These are phyloP conservation scores for Blastobotrys elegans DNA, from an alignment of 1,139 yeast species.

Conservation along the genomic window DNA sequence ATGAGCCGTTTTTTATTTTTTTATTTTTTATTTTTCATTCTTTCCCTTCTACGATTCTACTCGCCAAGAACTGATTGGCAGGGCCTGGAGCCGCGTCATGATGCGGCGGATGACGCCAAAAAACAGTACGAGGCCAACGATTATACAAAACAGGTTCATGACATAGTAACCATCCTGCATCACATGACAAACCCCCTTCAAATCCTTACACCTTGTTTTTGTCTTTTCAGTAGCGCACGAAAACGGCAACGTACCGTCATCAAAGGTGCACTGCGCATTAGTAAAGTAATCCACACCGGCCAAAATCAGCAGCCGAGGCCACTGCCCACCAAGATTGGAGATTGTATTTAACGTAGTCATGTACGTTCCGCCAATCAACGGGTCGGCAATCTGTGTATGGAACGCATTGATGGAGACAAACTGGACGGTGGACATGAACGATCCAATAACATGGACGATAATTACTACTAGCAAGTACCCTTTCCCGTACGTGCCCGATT, in stretches of 20 bases:
- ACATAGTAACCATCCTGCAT: conserved; percentile 78
- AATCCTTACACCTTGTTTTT: conserved; percentile 46
- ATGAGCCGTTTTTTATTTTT: too few species aligned
- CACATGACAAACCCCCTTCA: conserved; percentile 53
- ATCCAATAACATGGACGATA: conserved; percentile 74
- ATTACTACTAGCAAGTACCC: conserved; percentile 66
- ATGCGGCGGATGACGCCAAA: conserved; percentile 61
- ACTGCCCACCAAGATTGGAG: conserved; percentile 92
- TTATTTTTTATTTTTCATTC: neutral
- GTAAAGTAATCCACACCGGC: conserved; percentile 78
- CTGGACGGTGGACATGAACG: conserved; percentile 92
- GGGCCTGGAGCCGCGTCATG: conserved; percentile 51
- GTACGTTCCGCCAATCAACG: conserved; percentile 93
- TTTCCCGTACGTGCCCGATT: conserved; percentile 39
- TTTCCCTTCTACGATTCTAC: conserved; percentile 30
- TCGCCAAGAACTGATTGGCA: conserved; percentile 69
- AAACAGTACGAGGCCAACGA: conserved; percentile 61
- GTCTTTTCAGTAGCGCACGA: conserved; percentile 40
- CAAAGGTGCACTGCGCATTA: conserved; percentile 48
- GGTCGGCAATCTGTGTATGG: conserved; percentile 94
- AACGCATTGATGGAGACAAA: conserved; percentile 93
- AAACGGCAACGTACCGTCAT: conserved; percentile 26
- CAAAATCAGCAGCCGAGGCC: conserved; percentile 84
- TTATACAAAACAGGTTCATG: conserved; percentile 67
- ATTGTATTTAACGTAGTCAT: conserved; percentile 94